Evolutionary conservation across 139 green algal species (phyloP).

Genomic region (Pedinophyceae sp.): DNA sequence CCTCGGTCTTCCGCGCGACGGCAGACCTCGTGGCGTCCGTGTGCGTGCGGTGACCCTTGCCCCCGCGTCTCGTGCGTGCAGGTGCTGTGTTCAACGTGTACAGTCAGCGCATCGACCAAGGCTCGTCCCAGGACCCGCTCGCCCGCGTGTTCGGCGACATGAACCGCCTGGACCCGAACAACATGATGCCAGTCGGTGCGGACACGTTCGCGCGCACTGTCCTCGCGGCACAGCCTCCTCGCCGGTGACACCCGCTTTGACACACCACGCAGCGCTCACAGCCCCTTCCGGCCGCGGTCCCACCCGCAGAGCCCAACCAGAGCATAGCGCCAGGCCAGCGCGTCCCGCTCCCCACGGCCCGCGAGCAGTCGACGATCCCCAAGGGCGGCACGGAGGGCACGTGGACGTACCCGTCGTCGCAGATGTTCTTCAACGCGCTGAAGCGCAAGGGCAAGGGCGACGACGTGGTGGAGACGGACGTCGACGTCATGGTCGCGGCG

Average conservation of each 20-base stretch:
- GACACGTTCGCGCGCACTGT: too few species aligned
- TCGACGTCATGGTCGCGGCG: constrained; percentile 68
- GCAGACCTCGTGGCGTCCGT: too few species aligned
- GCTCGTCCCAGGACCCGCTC: constrained; percentile 3
- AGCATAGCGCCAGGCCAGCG: constrained; percentile 67
- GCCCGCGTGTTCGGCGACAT: not conserved
- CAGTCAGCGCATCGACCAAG: constrained; percentile 52
- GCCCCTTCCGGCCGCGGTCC: too few species aligned
- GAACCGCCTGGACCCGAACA: constrained; percentile 8
- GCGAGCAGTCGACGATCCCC: constrained; percentile 63
- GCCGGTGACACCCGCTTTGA: too few species aligned
- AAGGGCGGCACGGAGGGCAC: constrained; percentile 70
- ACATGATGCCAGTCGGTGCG: constrained; percentile 15
- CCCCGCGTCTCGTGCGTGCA: not conserved
- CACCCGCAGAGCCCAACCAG: too few species aligned
- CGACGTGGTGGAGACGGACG: constrained; percentile 74
- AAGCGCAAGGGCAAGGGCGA: constrained; percentile 84
- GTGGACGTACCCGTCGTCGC: constrained; percentile 82
- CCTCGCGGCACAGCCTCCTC: too few species aligned
- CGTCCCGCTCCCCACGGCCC: constrained; percentile 49
- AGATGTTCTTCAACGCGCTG: constrained; percentile 96
- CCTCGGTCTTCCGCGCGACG: too few species aligned
- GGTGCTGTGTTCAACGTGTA: constrained; percentile 89
- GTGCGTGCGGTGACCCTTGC: too few species aligned
- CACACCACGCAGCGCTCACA: too few species aligned